Conservation (phyloP, 2,329 filamentous ascomycete species). For the Trichoderma harzianum region DNA sequence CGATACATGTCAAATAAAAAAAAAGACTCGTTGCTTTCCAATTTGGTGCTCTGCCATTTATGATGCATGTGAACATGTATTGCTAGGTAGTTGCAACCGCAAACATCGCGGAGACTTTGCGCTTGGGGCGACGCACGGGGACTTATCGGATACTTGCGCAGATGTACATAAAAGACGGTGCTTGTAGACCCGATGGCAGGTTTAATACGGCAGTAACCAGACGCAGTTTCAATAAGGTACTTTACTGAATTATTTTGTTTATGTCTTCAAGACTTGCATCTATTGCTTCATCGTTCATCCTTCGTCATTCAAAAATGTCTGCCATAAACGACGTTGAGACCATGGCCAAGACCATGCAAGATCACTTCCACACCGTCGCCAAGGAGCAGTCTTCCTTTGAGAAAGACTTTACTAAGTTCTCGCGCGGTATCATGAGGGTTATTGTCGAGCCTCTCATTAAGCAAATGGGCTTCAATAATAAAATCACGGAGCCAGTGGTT, state of each 20-base stretch:
- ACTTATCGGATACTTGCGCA: slow-evolving; percentile 30
- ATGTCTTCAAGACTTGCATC: not conserved
- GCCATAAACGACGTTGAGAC: not conserved
- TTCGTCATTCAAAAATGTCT: not conserved
- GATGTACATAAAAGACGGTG: not conserved
- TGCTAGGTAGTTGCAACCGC: not conserved
- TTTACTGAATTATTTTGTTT: not conserved
- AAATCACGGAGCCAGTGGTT: slow-evolving; percentile 29
- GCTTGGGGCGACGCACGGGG: not conserved
- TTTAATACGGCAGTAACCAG: not conserved
- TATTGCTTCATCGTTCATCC: not conserved
- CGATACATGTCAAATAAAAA: not conserved
- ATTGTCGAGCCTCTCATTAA: slow-evolving; percentile 24
- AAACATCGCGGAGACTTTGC: not conserved
- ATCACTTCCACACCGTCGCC: slow-evolving; percentile 11
- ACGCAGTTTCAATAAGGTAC: not conserved
- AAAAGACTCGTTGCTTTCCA: not conserved
- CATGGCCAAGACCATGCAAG: slow-evolving; percentile 15
- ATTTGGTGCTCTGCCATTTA: not conserved
- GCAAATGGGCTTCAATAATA: slow-evolving; percentile 27
- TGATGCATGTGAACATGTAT: not conserved
- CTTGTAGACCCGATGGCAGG: not conserved
- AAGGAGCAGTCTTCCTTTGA: slow-evolving; percentile 3
- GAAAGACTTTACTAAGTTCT: slow-evolving; percentile 11
- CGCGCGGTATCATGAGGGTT: slow-evolving; percentile 21